Evolutionary conservation across 192 early-diverging fungal genomes (phyloP).

Genomic region (Coemansia sp.): DNA sequence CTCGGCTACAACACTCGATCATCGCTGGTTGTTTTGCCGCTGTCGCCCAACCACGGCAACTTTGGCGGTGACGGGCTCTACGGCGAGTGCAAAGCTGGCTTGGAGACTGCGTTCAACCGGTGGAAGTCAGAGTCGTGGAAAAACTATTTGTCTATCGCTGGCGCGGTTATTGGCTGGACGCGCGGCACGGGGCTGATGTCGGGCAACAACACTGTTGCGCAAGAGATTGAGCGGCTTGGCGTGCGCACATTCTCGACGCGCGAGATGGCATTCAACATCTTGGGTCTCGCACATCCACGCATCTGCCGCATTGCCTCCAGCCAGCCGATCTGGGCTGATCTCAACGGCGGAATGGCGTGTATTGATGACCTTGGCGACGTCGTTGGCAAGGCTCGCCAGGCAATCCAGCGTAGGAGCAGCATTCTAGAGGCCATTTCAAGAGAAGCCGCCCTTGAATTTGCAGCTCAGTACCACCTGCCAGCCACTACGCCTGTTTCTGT

Average conservation of each 20-base stretch:
- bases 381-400: neutral
- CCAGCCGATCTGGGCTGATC: slow-evolving; percentile 87
- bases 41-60: slow-evolving; percentile 97
- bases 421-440: neutral
- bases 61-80: slow-evolving; percentile 95
- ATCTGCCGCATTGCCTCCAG: slow-evolving; percentile 69
- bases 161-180: slow-evolving; percentile 97
- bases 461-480: neutral
- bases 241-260: slow-evolving; percentile 89
- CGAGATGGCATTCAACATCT: slow-evolving; percentile 95
- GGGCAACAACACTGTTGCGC: slow-evolving; percentile 88
- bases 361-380: slow-evolving; percentile 49
- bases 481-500: neutral
- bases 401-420: neutral
- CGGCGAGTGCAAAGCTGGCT: slow-evolving; percentile 90
- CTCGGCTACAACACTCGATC: slow-evolving; percentile 82
- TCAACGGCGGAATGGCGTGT: slow-evolving; percentile 81
- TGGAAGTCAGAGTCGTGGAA: slow-evolving; percentile 93
- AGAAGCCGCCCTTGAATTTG: neutral
- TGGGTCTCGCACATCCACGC: slow-evolving; percentile 84
- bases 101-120: slow-evolving; percentile 91
- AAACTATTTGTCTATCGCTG: slow-evolving; percentile 83
- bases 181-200: slow-evolving; percentile 96
- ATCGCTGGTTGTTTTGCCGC: slow-evolving; percentile 83
- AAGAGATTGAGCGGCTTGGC: slow-evolving; percentile 83